Evolutionary conservation across 495 filamentous ascomycete genomes (phyloP), one percentile per base, ranked within the genome.

Genomic region (Emericellopsis terricola): DNA sequence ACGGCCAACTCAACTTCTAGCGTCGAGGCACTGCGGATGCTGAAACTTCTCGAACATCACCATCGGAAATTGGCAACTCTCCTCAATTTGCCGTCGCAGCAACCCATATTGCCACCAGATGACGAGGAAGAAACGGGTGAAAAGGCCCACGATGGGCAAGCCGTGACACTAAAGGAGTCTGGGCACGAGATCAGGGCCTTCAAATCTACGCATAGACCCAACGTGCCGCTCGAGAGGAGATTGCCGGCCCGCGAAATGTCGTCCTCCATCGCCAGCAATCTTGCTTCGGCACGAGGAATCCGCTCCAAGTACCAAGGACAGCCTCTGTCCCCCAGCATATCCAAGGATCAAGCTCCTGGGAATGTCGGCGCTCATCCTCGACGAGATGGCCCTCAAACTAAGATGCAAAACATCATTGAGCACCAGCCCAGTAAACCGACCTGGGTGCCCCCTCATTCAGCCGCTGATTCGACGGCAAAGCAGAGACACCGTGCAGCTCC

Each of bases 211-310:
- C 62, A 54, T 28, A 57, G 59, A 27, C 65, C 64, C 38, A 60
- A 48, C 19, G 48, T 62, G 6, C 44, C 60, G 49, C 49, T 59
- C 50, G 48, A 62, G 42, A 47, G 76, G 55, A 43, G 57, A 33
- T 60, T 58, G 62, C 43, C 68, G 48, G 34, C 65, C 45, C 71
- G 76, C 29, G 82, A 83, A 34, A 53, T 76, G 20, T 68, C 73
- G 4, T 86, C 86, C 0, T 91, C 85, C 3, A 91, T 94, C 36
- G 87, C 83, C 23, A 94, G 74, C 48, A 91, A 94, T 43, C 59
- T 94, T 6, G 86, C 86, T 0, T 84, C 81, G 2, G 86, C 84
- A 4, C 64, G 86, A 39, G 86, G 86, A 14, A 94, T 93, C 40
- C 79, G 79, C 2, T 62, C 76, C 13, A 72, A 73, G 36, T 64